Evolutionary conservation across 1,284 basidiomycete species (phyloP), one percentile per base, ranked within the genome.

Genomic region (Lignosus rhinocerotis): DNA sequence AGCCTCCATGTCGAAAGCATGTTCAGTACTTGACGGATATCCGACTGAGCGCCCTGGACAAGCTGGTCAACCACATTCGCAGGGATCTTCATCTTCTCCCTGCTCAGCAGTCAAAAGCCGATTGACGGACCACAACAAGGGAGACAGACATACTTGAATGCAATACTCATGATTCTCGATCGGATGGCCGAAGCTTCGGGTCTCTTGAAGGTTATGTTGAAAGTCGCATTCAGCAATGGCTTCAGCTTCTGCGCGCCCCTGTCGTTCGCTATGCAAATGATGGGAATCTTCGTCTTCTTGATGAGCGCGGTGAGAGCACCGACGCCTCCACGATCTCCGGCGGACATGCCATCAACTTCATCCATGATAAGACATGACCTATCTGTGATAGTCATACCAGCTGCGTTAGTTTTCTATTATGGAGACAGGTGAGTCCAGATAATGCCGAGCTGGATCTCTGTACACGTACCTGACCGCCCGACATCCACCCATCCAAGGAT

Each of bases 321-420:
- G 1, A 98, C 91, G 61, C 96, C 96, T 19, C 97, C 96, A 51
- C 96, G 83, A 74, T 99, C 97, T 30, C 96, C 96, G 2, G 93
- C 93, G 6, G 94, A 97, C 95, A 99, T 99, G 8, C 97, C 96
- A 67, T 99, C 96, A 0, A 99, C 96, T 73, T 99, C 97, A 71
- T 99, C 97, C 94, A 99, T 98, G 72, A 99, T 98, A 45, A 99
- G 77, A 64, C 94, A 94, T 0, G 92, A 87, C 67, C 83, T 86
- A 64, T 92, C 85, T 0, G 90, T 93, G 60, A 98, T 85, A 11
- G 78, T 69, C 2, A 95, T 75, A 1, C 88, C 92, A 2, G 84
- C 78, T 0, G 84, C 84, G 59, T 92, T 90, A 1, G 83, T 86
- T 12, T 76, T 75, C 88, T 73, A 34, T 1, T n/a, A 2, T 16